Conservation (phyloP, 257 asterid species). For the Rauvolfia tetraphylla region DNA sequence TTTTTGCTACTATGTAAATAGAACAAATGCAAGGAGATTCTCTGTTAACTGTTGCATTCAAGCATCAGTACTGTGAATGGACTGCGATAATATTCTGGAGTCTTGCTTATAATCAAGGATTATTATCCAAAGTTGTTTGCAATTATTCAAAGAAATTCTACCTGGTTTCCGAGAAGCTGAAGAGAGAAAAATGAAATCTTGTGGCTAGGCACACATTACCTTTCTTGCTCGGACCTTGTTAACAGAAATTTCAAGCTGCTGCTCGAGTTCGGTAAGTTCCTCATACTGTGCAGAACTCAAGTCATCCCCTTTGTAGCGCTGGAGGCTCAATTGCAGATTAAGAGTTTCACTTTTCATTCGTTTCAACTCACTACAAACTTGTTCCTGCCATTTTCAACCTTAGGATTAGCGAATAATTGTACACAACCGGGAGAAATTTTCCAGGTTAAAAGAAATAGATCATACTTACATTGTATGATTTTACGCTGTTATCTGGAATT, state of each 20-base stretch:
- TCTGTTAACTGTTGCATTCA: neutral
- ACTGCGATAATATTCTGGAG: too few species aligned
- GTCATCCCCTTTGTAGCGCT: constrained; percentile 69
- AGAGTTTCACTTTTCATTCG: constrained; percentile 56
- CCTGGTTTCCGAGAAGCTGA: neutral
- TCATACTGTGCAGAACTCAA: constrained; percentile 49
- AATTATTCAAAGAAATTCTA: neutral
- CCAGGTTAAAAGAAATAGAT: neutral
- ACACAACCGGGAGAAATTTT: neutral
- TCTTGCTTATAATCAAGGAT: neutral
- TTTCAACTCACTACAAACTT: constrained; percentile 38
- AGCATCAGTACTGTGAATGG: too few species aligned
- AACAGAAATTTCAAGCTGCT: constrained; percentile 52
- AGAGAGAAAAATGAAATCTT: neutral
- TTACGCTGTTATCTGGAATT: constrained; percentile 30
- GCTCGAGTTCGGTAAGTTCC: constrained; percentile 56
- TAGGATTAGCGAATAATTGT: too few species aligned
- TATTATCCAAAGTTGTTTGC: neutral
- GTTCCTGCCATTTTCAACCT: constrained; percentile 32
- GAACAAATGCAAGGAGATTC: neutral
- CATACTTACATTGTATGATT: constrained; percentile 32
- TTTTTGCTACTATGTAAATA: neutral
- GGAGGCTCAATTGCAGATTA: constrained; percentile 63
- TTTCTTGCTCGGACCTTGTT: constrained; percentile 66
- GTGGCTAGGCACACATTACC: constrained; percentile 30